Conservation (phyloP, 2,329 filamentous ascomycete genomes). For the Herpotrichia juniperi region DNA sequence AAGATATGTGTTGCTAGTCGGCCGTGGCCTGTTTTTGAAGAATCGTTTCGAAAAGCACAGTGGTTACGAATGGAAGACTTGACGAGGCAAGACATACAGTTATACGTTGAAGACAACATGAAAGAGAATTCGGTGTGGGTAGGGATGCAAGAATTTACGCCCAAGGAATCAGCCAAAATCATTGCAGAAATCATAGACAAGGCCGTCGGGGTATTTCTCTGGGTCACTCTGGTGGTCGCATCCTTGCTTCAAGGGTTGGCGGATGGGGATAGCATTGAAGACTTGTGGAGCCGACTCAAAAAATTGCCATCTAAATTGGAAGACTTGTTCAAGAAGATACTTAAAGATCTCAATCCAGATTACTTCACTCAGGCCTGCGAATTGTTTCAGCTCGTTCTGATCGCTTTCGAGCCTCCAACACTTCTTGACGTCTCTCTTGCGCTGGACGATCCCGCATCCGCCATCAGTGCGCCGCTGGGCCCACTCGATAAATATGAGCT, state of each 20-base stretch:
- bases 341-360: conserved; percentile 9
- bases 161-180: background rate
- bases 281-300: conserved; percentile 14
- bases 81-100: background rate
- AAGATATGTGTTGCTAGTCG: conserved; percentile 10
- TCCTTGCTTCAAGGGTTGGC: conserved; percentile 15
- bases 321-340: conserved; percentile 16
- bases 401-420: conserved; percentile 5
- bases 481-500: background rate
- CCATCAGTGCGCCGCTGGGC: background rate
- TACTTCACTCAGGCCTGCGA: conserved; percentile 17
- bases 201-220: conserved; percentile 24
- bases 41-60: background rate
- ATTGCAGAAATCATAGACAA: conserved; percentile 11
- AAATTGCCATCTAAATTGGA: conserved; percentile 17
- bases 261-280: conserved; percentile 11
- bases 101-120: background rate
- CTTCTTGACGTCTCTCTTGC: conserved; percentile 19
- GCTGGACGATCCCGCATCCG: conserved; percentile 9
- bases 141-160: background rate
- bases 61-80: conserved; percentile 1
- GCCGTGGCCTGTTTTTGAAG: conserved; percentile 6
- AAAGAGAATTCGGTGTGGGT: background rate
- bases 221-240: conserved; percentile 21
- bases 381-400: conserved; percentile 15